Evolutionary conservation across 306 rosid genomes (phyloP).

Genomic region (Pyrus betulifolia): DNA sequence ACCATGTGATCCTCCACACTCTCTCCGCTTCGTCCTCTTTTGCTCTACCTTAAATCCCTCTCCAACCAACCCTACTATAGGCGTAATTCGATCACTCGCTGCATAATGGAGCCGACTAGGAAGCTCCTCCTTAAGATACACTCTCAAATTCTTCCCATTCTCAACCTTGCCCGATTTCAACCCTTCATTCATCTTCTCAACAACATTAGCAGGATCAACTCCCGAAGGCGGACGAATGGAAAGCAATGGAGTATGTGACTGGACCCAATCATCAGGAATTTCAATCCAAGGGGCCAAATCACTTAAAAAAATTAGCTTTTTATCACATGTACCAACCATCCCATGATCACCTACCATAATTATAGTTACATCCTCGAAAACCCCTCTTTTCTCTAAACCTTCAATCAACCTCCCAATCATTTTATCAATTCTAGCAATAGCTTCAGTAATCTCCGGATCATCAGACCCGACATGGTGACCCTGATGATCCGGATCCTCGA

Average conservation of each 20-base stretch:
- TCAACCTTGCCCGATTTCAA: slow-evolving; percentile 71
- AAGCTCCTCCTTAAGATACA: slow-evolving; percentile 78
- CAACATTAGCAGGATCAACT: slow-evolving; percentile 33
- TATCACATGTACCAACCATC: slow-evolving; percentile 97
- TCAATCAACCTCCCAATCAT: slow-evolving; percentile 79
- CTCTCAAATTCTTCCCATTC: slow-evolving; percentile 61
- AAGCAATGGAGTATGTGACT: slow-evolving; percentile 53
- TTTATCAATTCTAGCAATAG: slow-evolving; percentile 66
- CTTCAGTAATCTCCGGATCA: slow-evolving; percentile 76
- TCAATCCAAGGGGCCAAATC: slow-evolving; percentile 75
- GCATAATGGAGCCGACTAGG: slow-evolving; percentile 79
- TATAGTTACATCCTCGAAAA: slow-evolving; percentile 76
- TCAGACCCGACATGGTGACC: slow-evolving; percentile 90
- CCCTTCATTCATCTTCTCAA: slow-evolving; percentile 69
- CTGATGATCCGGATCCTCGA: slow-evolving; percentile 97
- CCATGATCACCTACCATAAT: slow-evolving; percentile 98
- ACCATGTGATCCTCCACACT: slow-evolving; percentile 95
- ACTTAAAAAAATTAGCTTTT: slow-evolving; percentile 62
- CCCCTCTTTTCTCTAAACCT: slow-evolving; percentile 73
- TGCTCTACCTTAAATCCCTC: slow-evolving; percentile 89
- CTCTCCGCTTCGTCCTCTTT: slow-evolving; percentile 43
- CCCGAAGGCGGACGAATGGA: slow-evolving; percentile 65
- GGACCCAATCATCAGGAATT: slow-evolving; percentile 57
- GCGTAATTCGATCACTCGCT: slow-evolving; percentile 59
- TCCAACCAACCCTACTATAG: slow-evolving; percentile 64